phyloP scores from a whole-genome alignment of 495 filamentous ascomycete species.

The Thermothielavioides terrestris region DNA sequence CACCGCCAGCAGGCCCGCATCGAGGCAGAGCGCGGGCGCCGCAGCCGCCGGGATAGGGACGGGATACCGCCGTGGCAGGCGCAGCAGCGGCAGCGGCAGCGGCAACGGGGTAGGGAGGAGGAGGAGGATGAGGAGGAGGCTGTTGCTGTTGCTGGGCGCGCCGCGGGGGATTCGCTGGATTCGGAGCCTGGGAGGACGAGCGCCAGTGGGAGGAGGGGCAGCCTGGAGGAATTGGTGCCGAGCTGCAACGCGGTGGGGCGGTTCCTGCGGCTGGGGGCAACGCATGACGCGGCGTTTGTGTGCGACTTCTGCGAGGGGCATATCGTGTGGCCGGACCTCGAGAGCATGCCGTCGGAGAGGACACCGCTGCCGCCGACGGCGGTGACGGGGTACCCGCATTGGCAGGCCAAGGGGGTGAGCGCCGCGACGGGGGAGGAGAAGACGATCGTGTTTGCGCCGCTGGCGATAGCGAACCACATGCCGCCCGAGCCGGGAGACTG shows the following conservation, averaged over 20 bases:
- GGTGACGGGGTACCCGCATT: conserved; percentile 20
- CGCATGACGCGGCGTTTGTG: conserved; percentile 39
- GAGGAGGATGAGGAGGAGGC: conserved; percentile 2
- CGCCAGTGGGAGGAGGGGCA: neutral
- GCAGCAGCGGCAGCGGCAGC: conserved; percentile 13
- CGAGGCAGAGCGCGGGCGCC: conserved; percentile 11
- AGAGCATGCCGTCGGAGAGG: conserved; percentile 31
- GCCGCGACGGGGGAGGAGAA: conserved; percentile 27
- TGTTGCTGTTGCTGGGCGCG: neutral
- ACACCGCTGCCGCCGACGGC: conserved; percentile 9
- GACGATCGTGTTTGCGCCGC: conserved; percentile 38
- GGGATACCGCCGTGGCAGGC: conserved; percentile 13
- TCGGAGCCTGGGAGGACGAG: no score
- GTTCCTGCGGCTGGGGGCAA: conserved; percentile 32
- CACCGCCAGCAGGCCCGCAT: conserved; percentile 29
- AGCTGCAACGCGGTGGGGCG: conserved; percentile 32
- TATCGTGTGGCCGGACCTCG: conserved; percentile 39
- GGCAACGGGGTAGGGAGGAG: conserved; percentile 3
- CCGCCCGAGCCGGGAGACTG: conserved; percentile 34
- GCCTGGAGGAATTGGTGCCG: conserved; percentile 30
- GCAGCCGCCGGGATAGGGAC: conserved; percentile 5
- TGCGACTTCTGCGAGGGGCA: conserved; percentile 45
- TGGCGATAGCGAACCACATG: conserved; percentile 43
- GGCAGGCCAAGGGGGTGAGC: conserved; percentile 21
- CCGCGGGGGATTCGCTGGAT: neutral